Evolutionary conservation across 192 early-diverging fungal genomes (phyloP).

Genomic region (Backusella tarrabulga): DNA sequence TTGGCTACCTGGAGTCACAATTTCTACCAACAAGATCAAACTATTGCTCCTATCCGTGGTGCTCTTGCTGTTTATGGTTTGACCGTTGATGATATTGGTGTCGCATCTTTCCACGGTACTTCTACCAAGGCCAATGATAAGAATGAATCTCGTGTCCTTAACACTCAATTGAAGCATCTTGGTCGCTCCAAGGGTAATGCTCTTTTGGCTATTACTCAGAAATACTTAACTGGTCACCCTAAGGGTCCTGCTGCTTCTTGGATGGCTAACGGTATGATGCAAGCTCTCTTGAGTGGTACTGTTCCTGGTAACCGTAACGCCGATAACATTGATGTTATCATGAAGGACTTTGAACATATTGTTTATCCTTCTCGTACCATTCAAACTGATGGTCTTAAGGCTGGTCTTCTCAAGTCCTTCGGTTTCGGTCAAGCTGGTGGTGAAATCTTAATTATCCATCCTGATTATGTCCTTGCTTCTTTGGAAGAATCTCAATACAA

Average conservation of each 20-base stretch:
- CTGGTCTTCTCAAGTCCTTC: slow-evolving; percentile 89
- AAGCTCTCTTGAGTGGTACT: slow-evolving; percentile 79
- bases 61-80: slow-evolving; percentile 87
- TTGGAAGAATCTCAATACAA: slow-evolving; percentile 69
- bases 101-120: slow-evolving; percentile 96
- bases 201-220: slow-evolving; percentile 83
- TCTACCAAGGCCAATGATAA: slow-evolving; percentile 93
- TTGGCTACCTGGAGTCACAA: slow-evolving; percentile 75
- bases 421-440: slow-evolving; percentile 96
- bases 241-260: slow-evolving; percentile 96
- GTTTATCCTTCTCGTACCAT: slow-evolving; percentile 84
- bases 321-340: slow-evolving; percentile 77
- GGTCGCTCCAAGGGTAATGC: slow-evolving; percentile 83
- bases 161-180: slow-evolving; percentile 83
- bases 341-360: slow-evolving; percentile 76
- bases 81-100: slow-evolving; percentile 88
- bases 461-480: slow-evolving; percentile 81
- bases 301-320: slow-evolving; percentile 92
- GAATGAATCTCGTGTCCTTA: slow-evolving; percentile 87
- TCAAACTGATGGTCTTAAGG: slow-evolving; percentile 88
- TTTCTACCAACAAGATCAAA: slow-evolving; percentile 73
- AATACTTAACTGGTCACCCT: slow-evolving; percentile 94
- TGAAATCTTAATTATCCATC: slow-evolving; percentile 83
- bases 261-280: slow-evolving; percentile 94
- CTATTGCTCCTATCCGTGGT: slow-evolving; percentile 83